Evolutionary conservation across 2,329 filamentous ascomycete genomes (phyloP), one percentile per base, ranked within the genome.

Genomic region (Botryotinia calthae): DNA sequence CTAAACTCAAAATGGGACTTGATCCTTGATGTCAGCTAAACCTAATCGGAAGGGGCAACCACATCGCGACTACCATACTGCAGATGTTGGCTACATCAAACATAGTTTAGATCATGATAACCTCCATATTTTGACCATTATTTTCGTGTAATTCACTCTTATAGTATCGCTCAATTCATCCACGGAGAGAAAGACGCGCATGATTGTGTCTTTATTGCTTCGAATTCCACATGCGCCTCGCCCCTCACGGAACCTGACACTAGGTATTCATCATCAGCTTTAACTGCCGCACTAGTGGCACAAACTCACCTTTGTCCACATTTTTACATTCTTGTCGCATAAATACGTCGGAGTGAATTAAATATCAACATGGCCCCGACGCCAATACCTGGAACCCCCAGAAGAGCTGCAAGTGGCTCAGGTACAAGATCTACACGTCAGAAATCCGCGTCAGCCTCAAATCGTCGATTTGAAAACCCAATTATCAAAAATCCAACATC

Each of bases 381-480:
- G 28, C 63, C 70, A 67, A 67, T 59, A 72, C 51, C 63, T 9
- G 70, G 62, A 68, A 72, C 70, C 48, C 70, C 70, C 2, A 58
- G 62, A 72, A 62, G 70, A 72, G 70, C 70, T 68, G 70, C 70
- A 37, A 72, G 62, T 59, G 51, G 70, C 70, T 67, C 70, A 68
- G 70, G 70, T 10, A 72, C 62, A 46, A 72, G 70, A 58, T 72
- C 70, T 42, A 72, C 70, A 67, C 78, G 78, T 40, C 77, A 79
- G 40, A 78, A 76, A 73, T 78, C 79, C 46, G 73, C 73, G 63
- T 73, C 73, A 65, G 74, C 74, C 48, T 61, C 74, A 51, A 75
- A 72, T 59, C 62, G 51, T 46, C 58, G 70, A 67, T 73, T 75
- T 46, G 77, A 79, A 42, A 80, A 78, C 72, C 72, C 77, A 25